Evolutionary conservation across 2,329 filamentous ascomycete species (phyloP), one percentile per base, ranked within the genome.

Genomic region (Aspergillus thermomutatus): DNA sequence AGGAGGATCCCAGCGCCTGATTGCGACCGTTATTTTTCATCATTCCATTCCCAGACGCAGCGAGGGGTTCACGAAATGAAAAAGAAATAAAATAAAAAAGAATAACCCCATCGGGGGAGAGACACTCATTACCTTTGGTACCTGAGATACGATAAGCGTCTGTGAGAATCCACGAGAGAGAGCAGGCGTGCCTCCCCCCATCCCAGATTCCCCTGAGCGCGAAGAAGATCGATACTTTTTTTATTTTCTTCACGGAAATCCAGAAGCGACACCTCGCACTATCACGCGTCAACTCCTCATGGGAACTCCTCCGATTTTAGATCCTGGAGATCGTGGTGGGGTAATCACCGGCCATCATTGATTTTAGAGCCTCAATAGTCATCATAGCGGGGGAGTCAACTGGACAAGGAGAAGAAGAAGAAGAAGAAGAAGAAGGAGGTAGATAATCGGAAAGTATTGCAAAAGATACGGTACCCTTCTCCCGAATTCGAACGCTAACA

Each of bases 1-100:
- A 52, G 41, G 55, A 50, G 52, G 56, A 53, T 40, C 50, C 28
- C 52, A 37, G 50, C 57, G 48, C 55, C 53, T 56, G 45, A 49
- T 52, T 55, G 55, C 54, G 56, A 54, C 28, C 49, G 45, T 17
- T 49, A 17, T 37, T 37, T 26, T 46, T 52, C 50, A 53, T 45
- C 52, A 34, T 41, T 49, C 53, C 40, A 37, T 19, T 34, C 34
- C 49, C 31, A 41, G 48, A 41, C 23, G 43, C 43, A 46, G 43
- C 43, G 43, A 21, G 54, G 41, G 43, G 34, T 43, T 48, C 27
- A n/a, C 45, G 41, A 19, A 27, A 45, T 23, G 23, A 21, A 46
- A 28, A 28, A 23, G n/a, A n/a, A n/a, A n/a, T n/a, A n/a, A n/a
- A n/a, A n/a, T n/a, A n/a, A n/a, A n/a, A n/a, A n/a, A n/a, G n/a